These are phyloP conservation scores for Tremella fuciformis DNA, from an alignment of 768 basidiomycete species.

Conservation along the genomic window DNA sequence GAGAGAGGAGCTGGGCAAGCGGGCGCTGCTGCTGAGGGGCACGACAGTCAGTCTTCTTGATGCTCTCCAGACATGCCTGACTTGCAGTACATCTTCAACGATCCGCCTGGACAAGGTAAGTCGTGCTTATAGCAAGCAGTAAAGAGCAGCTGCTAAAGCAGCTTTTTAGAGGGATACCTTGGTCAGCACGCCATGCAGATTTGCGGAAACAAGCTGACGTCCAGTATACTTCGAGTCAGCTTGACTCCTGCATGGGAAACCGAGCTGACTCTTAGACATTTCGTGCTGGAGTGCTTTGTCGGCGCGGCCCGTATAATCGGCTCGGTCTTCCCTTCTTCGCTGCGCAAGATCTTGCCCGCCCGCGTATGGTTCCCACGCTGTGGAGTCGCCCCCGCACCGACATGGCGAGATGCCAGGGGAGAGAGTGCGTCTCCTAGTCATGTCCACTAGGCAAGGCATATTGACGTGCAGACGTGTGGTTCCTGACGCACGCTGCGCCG, in stretches of 20 bases:
- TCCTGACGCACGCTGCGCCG: constrained; percentile 36
- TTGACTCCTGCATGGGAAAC: background rate
- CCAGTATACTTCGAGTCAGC: constrained; percentile 27
- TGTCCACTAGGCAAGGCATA: background rate
- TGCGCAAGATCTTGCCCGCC: constrained; percentile 12
- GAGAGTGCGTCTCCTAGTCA: background rate
- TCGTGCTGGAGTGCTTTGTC: constrained; percentile 41
- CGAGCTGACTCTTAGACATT: constrained; percentile 27
- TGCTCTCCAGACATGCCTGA: background rate
- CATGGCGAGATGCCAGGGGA: constrained; percentile 21
- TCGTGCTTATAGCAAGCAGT: background rate
- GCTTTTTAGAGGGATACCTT: constrained; percentile 20
- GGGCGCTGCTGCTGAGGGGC: constrained; percentile 29
- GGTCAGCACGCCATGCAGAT: constrained; percentile 13
- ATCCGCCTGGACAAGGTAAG: constrained; percentile 29
- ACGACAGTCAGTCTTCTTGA: constrained; percentile 28
- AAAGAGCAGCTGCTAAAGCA: background rate
- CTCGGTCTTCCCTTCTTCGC: constrained; percentile 15
- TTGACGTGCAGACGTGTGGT: constrained; percentile 37
- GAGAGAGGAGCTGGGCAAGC: constrained; percentile 31
- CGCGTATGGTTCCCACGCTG: constrained; percentile 39
- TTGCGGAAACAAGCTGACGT: background rate
- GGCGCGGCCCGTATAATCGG: constrained; percentile 33
- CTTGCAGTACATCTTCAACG: constrained; percentile 41
- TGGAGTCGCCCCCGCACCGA: constrained; percentile 19